A percentile compares a stretch with the other conserved stretches of the same genome.
phyloP scores from a whole-genome alignment of 768 basidiomycete species.

The Clitopilus passeckerianus region DNA sequence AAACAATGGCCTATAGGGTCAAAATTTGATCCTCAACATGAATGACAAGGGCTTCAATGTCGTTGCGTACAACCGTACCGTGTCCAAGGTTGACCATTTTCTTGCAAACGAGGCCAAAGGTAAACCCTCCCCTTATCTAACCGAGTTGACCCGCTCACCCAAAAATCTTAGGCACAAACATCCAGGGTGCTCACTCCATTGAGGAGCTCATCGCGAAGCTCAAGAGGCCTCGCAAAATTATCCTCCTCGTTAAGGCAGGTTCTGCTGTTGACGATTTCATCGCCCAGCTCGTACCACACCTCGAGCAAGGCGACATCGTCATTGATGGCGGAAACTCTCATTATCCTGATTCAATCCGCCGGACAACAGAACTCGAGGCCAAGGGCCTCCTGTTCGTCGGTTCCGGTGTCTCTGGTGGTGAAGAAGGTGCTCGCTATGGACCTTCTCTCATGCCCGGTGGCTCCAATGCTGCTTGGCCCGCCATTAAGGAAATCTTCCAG shows the following conservation, averaged over 20 bases:
- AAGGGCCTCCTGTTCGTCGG: slow-evolving; percentile 98
- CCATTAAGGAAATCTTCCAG: slow-evolving; percentile 98
- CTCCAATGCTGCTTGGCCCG: slow-evolving; percentile 88
- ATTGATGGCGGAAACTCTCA: slow-evolving; percentile 99
- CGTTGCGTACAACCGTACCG: slow-evolving; percentile 95
- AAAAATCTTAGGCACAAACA: slow-evolving; percentile 70
- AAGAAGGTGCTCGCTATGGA: slow-evolving; percentile 96
- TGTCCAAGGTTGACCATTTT: slow-evolving; percentile 93
- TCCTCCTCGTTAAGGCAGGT: slow-evolving; percentile 98
- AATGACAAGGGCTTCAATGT: slow-evolving; percentile 99
- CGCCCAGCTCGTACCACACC: slow-evolving; percentile 77
- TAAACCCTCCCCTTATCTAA: slow-evolving; percentile 30
- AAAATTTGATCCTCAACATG: slow-evolving; percentile 98
- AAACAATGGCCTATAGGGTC: slow-evolving; percentile 54
- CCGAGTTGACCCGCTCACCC: slow-evolving; percentile 6
- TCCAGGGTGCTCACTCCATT: slow-evolving; percentile 92
- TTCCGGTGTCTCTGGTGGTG: slow-evolving; percentile 98
- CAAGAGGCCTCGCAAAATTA: slow-evolving; percentile 93
- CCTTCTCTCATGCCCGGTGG: slow-evolving; percentile 99
- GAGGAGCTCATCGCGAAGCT: slow-evolving; percentile 89
- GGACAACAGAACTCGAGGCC: slow-evolving; percentile 85
- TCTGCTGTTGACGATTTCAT: slow-evolving; percentile 96
- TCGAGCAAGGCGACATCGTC: slow-evolving; percentile 96
- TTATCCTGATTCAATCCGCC: slow-evolving; percentile 97
- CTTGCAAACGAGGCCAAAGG: slow-evolving; percentile 98